These are phyloP conservation scores for Tricholoma sp. DNA, from an alignment of 768 basidiomycete species.

Conservation along the genomic window DNA sequence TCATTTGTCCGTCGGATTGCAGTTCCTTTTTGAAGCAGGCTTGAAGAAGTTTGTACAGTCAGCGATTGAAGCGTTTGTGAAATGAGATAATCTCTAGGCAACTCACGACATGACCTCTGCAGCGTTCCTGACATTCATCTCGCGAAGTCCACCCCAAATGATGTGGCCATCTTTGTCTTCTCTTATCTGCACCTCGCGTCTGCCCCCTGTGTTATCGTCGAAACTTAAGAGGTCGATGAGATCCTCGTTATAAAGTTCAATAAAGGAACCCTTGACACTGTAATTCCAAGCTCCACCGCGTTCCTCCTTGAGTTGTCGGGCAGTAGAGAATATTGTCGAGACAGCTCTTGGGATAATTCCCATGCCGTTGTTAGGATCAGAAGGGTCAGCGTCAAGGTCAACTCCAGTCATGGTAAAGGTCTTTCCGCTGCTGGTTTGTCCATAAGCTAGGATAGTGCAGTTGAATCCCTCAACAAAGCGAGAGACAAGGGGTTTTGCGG, in stretches of 20 bases:
- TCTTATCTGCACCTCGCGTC: slow-evolving; percentile 89
- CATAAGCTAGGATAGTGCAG: slow-evolving; percentile 97
- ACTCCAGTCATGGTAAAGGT: slow-evolving; percentile 97
- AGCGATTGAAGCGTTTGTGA: neutral
- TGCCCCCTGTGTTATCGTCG: slow-evolving; percentile 59
- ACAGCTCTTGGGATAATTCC: slow-evolving; percentile 96
- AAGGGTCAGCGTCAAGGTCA: slow-evolving; percentile 83
- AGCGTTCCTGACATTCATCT: slow-evolving; percentile 80
- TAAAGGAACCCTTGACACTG: slow-evolving; percentile 83
- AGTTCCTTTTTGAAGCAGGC: slow-evolving; percentile 85
- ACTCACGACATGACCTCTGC: slow-evolving; percentile 91
- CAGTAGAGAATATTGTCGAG: slow-evolving; percentile 76
- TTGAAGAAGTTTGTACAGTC: slow-evolving; percentile 23
- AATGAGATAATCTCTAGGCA: slow-evolving; percentile 9
- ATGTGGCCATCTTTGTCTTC: slow-evolving; percentile 97
- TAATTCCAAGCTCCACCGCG: slow-evolving; percentile 74
- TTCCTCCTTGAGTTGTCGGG: slow-evolving; percentile 72
- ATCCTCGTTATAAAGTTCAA: slow-evolving; percentile 99
- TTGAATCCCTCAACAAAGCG: slow-evolving; percentile 94
- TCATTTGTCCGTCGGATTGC: slow-evolving; percentile 91
- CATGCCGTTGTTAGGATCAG: slow-evolving; percentile 79
- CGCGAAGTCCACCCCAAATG: slow-evolving; percentile 93
- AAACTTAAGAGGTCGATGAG: slow-evolving; percentile 88
- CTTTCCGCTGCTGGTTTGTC: slow-evolving; percentile 96
- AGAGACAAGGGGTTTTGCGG: slow-evolving; percentile 78